phyloP scores from a whole-genome alignment of 2,329 filamentous ascomycete species.

The Ploettnerulaceae sp. region DNA sequence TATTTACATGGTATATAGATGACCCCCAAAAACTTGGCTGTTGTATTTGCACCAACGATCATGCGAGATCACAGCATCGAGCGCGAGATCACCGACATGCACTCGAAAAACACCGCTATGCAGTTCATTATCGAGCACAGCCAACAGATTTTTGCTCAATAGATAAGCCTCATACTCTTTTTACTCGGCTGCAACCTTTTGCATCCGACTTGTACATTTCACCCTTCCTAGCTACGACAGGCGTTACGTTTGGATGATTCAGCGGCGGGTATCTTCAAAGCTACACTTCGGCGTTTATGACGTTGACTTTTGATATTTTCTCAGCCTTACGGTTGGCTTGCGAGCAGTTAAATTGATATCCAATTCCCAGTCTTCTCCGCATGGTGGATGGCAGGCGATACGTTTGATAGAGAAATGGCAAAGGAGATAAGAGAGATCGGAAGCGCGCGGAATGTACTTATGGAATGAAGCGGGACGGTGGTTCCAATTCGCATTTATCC shows the following conservation, averaged over 20 bases:
- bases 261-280: constrained; percentile 10
- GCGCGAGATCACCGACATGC: constrained; percentile 94
- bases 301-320: neutral
- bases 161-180: constrained; percentile 1
- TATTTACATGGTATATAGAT: constrained; percentile 50
- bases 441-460: constrained; percentile 3
- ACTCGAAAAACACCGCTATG: constrained; percentile 84
- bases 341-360: constrained; percentile 22
- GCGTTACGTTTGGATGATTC: constrained; percentile 21
- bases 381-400: neutral
- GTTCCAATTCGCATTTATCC: constrained; percentile 18
- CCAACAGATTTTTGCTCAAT: constrained; percentile 63
- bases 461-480: neutral
- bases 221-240: constrained; percentile 6
- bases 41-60: constrained; percentile 96
- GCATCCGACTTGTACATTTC: constrained; percentile 16
- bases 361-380: constrained; percentile 9
- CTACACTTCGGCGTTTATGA: neutral
- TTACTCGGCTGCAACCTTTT: constrained; percentile 2
- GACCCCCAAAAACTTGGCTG: constrained; percentile 92
- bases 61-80: constrained; percentile 89
- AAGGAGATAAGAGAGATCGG: neutral
- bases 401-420: neutral
- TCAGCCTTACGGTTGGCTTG: neutral
- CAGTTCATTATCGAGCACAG: constrained; percentile 93